Conservation (phyloP, 1,284 basidiomycete genomes). For the Boletus albobrunnescens region DNA sequence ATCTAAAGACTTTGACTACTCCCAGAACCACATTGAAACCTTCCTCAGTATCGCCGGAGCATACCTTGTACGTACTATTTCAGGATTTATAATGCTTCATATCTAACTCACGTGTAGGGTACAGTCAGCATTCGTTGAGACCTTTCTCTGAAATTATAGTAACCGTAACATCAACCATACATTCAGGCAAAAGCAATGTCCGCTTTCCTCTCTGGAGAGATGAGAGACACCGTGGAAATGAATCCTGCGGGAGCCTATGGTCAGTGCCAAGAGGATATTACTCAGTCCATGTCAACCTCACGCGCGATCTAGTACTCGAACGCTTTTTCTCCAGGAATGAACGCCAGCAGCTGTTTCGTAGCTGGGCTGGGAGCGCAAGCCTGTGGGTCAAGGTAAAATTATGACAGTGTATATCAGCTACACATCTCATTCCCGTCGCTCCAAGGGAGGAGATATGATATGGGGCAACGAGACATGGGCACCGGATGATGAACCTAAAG, state of each 20-base stretch:
- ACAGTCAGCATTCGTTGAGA: conserved; percentile 50
- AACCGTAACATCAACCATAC: background rate
- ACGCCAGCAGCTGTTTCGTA: conserved; percentile 86
- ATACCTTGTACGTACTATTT: conserved; percentile 56
- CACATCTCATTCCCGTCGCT: conserved; percentile 3
- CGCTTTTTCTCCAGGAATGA: conserved; percentile 90
- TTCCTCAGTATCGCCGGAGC: conserved; percentile 87
- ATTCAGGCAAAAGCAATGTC: conserved; percentile 88
- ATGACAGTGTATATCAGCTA: background rate
- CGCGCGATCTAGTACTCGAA: conserved; percentile 55
- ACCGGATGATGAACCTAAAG: conserved; percentile 71
- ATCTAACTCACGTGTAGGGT: conserved; percentile 42
- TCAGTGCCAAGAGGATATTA: conserved; percentile 28
- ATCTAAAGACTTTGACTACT: background rate
- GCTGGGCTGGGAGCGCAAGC: conserved; percentile 92
- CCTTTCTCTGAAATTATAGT: background rate
- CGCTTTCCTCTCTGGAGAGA: conserved; percentile 90
- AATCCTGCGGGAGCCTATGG: conserved; percentile 84
- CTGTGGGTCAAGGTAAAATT: conserved; percentile 81
- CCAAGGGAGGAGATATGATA: conserved; percentile 80
- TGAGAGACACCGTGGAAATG: conserved; percentile 94
- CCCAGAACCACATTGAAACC: conserved; percentile 69
- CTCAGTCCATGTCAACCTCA: background rate
- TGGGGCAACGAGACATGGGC: conserved; percentile 81
- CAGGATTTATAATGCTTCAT: background rate